Evolutionary conservation across 2,329 filamentous ascomycete genomes (phyloP).

Genomic region (Nectriaceae sp.): DNA sequence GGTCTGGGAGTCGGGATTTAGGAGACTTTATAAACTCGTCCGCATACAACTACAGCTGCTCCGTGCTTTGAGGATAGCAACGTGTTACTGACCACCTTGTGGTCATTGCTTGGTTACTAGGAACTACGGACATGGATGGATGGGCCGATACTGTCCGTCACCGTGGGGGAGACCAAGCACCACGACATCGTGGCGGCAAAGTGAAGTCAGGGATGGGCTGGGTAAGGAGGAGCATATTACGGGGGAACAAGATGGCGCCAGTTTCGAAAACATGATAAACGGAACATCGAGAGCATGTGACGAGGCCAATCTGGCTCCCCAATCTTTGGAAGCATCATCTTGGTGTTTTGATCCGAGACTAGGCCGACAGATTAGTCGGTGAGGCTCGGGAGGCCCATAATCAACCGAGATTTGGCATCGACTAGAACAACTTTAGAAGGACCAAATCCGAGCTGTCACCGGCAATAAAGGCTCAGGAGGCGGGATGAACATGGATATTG

Average conservation of each 20-base stretch:
- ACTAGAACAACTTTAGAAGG: not conserved
- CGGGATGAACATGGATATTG: not conserved
- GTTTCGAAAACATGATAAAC: not conserved
- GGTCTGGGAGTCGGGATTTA: constrained; percentile 15
- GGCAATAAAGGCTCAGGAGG: not conserved
- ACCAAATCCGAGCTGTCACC: not conserved
- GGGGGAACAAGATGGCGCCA: not conserved
- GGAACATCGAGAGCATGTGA: not conserved
- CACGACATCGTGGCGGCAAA: constrained; percentile 25
- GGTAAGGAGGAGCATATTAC: not conserved
- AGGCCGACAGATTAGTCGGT: not conserved
- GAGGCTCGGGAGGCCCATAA: not conserved
- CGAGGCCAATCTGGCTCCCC: not conserved
- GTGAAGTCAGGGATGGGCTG: constrained; percentile 5
- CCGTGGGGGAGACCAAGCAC: constrained; percentile 17
- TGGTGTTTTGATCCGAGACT: not conserved
- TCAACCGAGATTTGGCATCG: not conserved
- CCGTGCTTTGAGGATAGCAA: constrained; percentile 14
- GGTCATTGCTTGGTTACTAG: constrained; percentile 24
- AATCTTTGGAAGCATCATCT: not conserved
- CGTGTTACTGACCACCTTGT: constrained; percentile 27
- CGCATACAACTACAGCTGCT: constrained; percentile 22
- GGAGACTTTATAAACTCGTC: constrained; percentile 21
- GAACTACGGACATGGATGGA: constrained; percentile 29
- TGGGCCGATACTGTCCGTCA: constrained; percentile 22